Base-by-base conservation (phyloP, 2,329 filamentous ascomycete genomes). In the Colletotrichum sojae region DNA sequence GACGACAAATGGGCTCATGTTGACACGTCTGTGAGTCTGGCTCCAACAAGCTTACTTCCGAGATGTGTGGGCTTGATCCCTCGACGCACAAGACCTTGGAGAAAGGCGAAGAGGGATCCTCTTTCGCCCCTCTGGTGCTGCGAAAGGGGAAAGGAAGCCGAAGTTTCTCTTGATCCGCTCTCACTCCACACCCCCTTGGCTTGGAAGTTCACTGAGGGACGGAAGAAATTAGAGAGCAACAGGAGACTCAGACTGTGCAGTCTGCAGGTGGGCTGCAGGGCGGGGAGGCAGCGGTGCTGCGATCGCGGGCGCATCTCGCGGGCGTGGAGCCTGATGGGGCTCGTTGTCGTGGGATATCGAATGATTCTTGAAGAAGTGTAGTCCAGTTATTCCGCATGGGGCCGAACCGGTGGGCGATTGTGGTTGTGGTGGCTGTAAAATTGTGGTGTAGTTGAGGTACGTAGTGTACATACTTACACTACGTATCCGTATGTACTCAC, bases 251-350 rank as follows among this genome's bases (percentile, higher is more conserved):
- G 27, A 45, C 55, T 53, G 55, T 18, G 31, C 20, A 18, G 27
- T 46, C 49, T 53, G 55, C 18, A 63, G 39, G 60, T 2, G 48
- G 53, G 36, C 20, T 55, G 49, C 56, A 61, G 25, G 22, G 48
- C 39, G 49, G 49, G 51, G 18, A 12, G 22, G 25, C 45, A 55
- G 43, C 20, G 55, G 53, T 20, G 20, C 15, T 25, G 18, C 36
- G 56, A 67, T 69, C 55, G 49, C 51, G 51, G 66, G 66, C 25
- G 36, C 55, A 69, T 67, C 56, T 56, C 8, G 12, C 18, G 18
- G 46, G 55, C 36, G 54, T 60, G 61, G 49, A 36, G 40, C 20
- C 13, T 40, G 46, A 27, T 18, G 36, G 39, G 25, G 59, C 16
- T 18, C 13, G 15, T 56, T 8, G 31, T 31, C 58, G 15, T 58